Percentiles rank a stretch among this genome's conserved stretches.
These are phyloP conservation scores for Benincasa hispida DNA, from an alignment of 306 rosid genomes.

Conservation along the genomic window DNA sequence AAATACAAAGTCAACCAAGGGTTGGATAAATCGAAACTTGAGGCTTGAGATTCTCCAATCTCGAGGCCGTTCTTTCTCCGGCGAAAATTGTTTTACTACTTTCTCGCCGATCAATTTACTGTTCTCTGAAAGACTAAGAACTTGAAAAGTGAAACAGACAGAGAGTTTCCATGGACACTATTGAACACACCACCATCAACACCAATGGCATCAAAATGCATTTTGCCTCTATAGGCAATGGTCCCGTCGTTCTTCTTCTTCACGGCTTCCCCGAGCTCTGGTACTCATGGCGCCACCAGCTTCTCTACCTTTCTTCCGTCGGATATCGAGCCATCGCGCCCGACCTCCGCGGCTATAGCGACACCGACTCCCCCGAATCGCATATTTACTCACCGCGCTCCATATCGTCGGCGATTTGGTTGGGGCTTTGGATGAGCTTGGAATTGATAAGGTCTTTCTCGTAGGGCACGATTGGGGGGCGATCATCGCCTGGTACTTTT, in stretches of 20 bases:
- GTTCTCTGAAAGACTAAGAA: neutral
- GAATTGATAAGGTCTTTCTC: conserved; percentile 27
- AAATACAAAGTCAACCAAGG: too few relatives aligned
- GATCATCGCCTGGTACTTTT: neutral
- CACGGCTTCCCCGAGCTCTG: neutral
- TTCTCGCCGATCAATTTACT: neutral
- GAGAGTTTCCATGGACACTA: conserved; percentile 30
- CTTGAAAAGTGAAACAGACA: neutral
- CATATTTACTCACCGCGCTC: conserved; percentile 31
- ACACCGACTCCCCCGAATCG: conserved; percentile 48
- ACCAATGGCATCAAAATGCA: conserved; percentile 65
- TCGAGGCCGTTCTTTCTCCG: neutral
- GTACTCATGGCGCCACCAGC: conserved; percentile 44
- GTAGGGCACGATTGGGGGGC: conserved; percentile 23
- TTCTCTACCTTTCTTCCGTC: conserved; percentile 38
- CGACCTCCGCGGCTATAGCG: conserved; percentile 23
- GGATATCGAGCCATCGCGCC: conserved; percentile 61
- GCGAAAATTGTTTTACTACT: neutral
- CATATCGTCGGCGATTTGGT: conserved; percentile 10
- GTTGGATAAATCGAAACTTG: neutral
- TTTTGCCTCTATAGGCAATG: conserved; percentile 50
- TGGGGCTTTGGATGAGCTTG: conserved; percentile 20
- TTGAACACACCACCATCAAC: conserved; percentile 36
- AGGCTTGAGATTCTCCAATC: neutral
- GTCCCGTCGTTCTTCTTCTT: conserved; percentile 43